Evolutionary conservation across 192 early-diverging fungal species (phyloP), one percentile per base, ranked within the genome.

Genomic region (Gaertneriomyces semiglobifer): DNA sequence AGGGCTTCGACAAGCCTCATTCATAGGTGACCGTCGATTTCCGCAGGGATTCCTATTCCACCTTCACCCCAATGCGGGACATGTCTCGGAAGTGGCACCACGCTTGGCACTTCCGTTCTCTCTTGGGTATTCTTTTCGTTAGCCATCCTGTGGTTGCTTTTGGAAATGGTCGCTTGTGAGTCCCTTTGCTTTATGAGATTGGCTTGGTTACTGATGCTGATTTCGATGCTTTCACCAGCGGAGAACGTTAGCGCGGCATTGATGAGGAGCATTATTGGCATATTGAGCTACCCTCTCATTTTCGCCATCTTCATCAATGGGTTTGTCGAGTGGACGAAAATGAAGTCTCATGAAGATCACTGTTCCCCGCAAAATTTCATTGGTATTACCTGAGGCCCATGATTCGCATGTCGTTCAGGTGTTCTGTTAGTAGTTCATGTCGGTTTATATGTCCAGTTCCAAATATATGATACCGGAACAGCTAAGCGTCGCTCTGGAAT

Each of bases 321-420:
- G 4, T 68, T 68, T 44, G 52, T 60, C 42, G 58, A 68, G 42
- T 68, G 66, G 66, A 41, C 44, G 46, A 68, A 59, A 48, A 60
- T 60, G 39, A 18, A 19, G 6, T 38, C 14, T 4, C 56, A 48
- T 25, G 66, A 60, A 11, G 58, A 58, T 52, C 62, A 14, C 16
- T 50, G 20, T 4, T 57, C 20, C 55, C 55, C 3, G 16, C 39
- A 33, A 57, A 25, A 38, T 2, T 12, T 50, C 48, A 18, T 50
- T 50, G 48, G 25, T 2, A 33, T 33, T 33, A 33, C 25, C 25
- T 33, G 25, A 33, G 25, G 25, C 2, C 25, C 25, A 33, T 33
- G 25, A 33, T 33, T 1, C 2, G 25, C 25, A 33, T 33, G 25
- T 33, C 25, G 25, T 33, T 33, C 25, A 33, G 25, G 25, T 33